A percentile compares a stretch with the other conserved stretches of the same genome.
Evolutionary conservation across 805 yeast genomes (phyloP).

Genomic region (Vanderwaltozyma polyspora): DNA sequence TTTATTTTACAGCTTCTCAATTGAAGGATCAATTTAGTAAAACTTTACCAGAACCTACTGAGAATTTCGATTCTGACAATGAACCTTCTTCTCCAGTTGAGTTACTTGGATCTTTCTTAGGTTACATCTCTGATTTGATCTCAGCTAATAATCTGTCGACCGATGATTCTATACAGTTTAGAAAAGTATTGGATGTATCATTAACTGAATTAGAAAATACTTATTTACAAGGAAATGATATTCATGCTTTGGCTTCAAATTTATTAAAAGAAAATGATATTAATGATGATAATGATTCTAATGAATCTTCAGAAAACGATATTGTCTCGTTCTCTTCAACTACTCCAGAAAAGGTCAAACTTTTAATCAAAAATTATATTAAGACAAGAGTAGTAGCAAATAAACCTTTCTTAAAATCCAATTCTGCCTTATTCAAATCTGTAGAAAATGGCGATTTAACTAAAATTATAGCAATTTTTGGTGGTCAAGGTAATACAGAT

Average conservation of each 20-base stretch:
- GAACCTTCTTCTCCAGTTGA: conserved; percentile 85
- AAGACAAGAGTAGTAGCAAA: conserved; percentile 41
- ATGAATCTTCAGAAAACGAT: neutral
- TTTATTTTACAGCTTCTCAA: conserved; percentile 73
- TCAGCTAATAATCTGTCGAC: conserved; percentile 7
- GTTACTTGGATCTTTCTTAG: conserved; percentile 73
- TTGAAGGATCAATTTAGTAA: conserved; percentile 77
- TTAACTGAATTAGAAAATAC: conserved; percentile 77
- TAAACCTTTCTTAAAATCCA: conserved; percentile 38
- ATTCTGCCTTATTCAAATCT: conserved; percentile 54
- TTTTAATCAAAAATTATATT: conserved; percentile 70
- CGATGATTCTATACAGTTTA: conserved; percentile 32
- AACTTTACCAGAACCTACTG: conserved; percentile 68
- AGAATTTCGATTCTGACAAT: conserved; percentile 72
- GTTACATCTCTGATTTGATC: conserved; percentile 46
- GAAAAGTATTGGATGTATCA: conserved; percentile 58
- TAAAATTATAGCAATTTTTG: conserved; percentile 72
- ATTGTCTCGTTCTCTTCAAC: conserved; percentile 27
- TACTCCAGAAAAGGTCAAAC: conserved; percentile 57
- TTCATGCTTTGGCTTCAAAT: conserved; percentile 77
- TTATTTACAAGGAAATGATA: conserved; percentile 54
- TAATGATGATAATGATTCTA: neutral
- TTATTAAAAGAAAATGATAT: conserved; percentile 43
- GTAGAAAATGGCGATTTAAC: conserved; percentile 38
- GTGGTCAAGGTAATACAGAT: conserved; percentile 98